Conservation (phyloP, 208 protist species). For the Wallacemonas collosoma region DNA sequence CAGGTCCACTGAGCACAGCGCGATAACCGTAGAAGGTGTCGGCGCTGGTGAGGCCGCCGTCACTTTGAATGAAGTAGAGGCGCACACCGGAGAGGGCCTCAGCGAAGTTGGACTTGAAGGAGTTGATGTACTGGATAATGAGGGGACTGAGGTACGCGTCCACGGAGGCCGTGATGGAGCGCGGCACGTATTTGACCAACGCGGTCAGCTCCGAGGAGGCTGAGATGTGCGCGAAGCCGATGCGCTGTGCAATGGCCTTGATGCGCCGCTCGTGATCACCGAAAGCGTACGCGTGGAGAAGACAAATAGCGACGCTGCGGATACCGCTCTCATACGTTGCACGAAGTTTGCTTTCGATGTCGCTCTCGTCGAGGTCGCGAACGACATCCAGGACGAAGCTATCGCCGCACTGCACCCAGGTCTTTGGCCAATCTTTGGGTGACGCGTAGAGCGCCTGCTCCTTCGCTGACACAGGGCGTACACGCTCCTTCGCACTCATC, state of each 20-base stretch:
- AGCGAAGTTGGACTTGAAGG: conserved; percentile 65
- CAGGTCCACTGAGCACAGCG: conserved; percentile 94
- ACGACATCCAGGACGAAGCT: conserved; percentile 74
- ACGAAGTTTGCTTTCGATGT: conserved; percentile 46
- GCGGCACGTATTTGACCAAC: conserved; percentile 92
- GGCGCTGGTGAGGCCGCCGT: conserved; percentile 93
- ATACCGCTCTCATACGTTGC: conserved; percentile 74
- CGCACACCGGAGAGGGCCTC: conserved; percentile 48
- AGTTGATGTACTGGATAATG: conserved; percentile 84
- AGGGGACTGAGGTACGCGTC: conserved; percentile 97
- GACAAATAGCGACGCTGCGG: conserved; percentile 86
- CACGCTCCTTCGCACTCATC: conserved; percentile 88
- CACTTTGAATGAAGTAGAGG: conserved; percentile 91
- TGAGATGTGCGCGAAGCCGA: conserved; percentile 93
- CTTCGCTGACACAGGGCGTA: conserved; percentile 53
- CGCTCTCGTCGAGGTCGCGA: conserved; percentile 45
- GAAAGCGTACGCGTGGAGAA: conserved; percentile 95
- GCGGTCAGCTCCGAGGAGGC: conserved; percentile 92
- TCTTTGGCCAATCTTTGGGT: conserved; percentile 35
- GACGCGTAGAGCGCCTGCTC: conserved; percentile 35
- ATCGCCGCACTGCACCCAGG: conserved; percentile 70
- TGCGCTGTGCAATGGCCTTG: conserved; percentile 72
- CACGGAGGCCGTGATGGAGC: conserved; percentile 93
- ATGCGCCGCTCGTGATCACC: conserved; percentile 83
- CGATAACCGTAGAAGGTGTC: conserved; percentile 89